Base-by-base conservation (phyloP, 2,329 filamentous ascomycete genomes). In the Talaromyces sp. region DNA sequence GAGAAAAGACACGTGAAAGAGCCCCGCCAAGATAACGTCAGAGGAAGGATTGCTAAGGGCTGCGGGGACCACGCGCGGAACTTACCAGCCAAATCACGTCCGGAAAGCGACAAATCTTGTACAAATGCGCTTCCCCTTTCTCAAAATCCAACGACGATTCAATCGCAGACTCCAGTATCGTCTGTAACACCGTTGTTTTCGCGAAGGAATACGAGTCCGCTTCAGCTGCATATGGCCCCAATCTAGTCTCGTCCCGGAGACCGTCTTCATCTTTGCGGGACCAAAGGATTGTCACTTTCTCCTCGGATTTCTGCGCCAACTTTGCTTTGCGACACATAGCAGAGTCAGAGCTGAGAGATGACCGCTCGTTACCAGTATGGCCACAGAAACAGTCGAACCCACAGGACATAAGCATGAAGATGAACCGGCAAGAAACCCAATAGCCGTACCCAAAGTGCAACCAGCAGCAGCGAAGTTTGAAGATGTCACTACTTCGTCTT, bases 361-460 rank as follows among this genome's bases (percentile, higher is more conserved):
- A 65, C 64, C 65, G 63, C 60, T 65, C 60, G 66, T 62, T 64
- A 64, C 69, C 66, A 63, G 63, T 67, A 75, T 75, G 73, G 71
- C 73, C 66, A 72, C 72, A 59, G 71, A 69, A 70, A 70, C 67
- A 63, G 65, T 74, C 66, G 64, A 73, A 60, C 68, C 67, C 62
- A 67, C 69, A 61, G 58, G 65, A 60, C 65, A n/a, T n/a, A n/a
- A n/a, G n/a, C n/a, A 67, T 67, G 65, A 65, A 62, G 65, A 69
- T 61, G 60, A 64, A 40, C 65, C 50, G 33, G 35, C 45, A 21
- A 59, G 66, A 58, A 63, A 60, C 37, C 65, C 51, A 61, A 37
- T 65, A 64, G 51, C 45, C 61, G 21, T 54, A 63, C 37, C 57
- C 56, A 21, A 66, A 57, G 52, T 58, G 22, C 50, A 56, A 25